Evolutionary conservation across 2,329 filamentous ascomycete genomes (phyloP), one percentile per base, ranked within the genome.

Genomic region (Tolypocladium capitatum): DNA sequence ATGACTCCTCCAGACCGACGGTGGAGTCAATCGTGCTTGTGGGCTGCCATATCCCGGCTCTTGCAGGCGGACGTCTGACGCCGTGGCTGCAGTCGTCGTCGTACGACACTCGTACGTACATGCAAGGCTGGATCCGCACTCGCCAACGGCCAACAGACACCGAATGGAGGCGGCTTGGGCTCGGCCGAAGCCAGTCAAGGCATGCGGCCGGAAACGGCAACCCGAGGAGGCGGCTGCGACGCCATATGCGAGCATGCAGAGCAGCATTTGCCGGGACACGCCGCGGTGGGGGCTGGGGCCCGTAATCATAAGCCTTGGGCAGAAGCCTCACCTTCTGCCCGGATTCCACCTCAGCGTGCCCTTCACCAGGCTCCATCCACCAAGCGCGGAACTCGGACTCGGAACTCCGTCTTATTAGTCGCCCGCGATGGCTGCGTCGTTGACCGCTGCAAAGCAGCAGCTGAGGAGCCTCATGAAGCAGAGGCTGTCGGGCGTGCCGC

Each of bases 361-460:
- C 36, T 27, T 18, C 38, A 9, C 8, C 14, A n/a, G 38, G 14
- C 38, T 28, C 43, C 43, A 18, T 27, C 32, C 16, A 33, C 32
- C 43, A 27, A 18, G 18, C 18, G 24, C 24, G 24, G 38, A 28
- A 41, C 4, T 28, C 38, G 38, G 14, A 16, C 21, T 40, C 5
- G 16, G 9, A 41, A 41, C n/a, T 21, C 31, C 36, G 20, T 13
- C 21, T 11, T 8, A 16, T 11, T 8, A 16, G 18, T 16, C 18
- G 38, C 9, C 31, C 38, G 30, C 63, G 51, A 81, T 80, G 73
- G 67, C 75, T 42, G 68, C 76, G 46, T 52, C 63, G 4, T 66
- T 89, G 48, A 74, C 74, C 53, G 71, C 75, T 49, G 81, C 84
- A 41, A 95, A 95, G 69, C 82, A 84, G 61, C 82, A 86, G 56